Evolutionary conservation across 352 stramenopile species (phyloP).

Genomic region (Globisporangium rhizosaccharum): DNA sequence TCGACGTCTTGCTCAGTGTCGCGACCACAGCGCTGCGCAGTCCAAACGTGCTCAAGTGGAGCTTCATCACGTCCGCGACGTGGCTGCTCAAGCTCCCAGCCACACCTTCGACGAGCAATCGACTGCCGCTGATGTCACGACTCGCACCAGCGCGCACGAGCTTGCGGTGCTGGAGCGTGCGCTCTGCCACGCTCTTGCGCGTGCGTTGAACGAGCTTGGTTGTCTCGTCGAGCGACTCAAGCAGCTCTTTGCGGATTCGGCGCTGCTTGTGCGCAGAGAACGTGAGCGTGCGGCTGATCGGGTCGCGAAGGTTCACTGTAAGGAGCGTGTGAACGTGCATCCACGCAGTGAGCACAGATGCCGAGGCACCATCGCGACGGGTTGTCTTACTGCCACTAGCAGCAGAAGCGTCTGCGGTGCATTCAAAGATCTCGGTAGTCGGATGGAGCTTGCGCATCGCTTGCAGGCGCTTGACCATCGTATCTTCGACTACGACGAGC

Average conservation of each 20-base stretch:
- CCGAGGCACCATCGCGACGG: no score
- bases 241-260: conserved; percentile 35
- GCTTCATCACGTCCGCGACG: conserved; percentile 7
- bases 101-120: no score
- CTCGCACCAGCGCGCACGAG: conserved; percentile 2
- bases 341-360: conserved; percentile 18
- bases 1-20: conserved; percentile 4
- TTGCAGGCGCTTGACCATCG: conserved; percentile 31
- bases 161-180: conserved; percentile 13
- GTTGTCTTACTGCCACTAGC: no score
- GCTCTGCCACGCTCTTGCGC: conserved; percentile 18
- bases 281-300: conserved; percentile 45
- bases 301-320: conserved; percentile 36
- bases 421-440: not conserved
- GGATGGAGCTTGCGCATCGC: conserved; percentile 17
- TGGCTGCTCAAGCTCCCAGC: not conserved
- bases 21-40: conserved; percentile 22
- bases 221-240: conserved; percentile 30
- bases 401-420: no score
- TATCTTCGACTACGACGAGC: conserved; percentile 29
- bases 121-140: not conserved
- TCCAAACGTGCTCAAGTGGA: conserved; percentile 19
- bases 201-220: conserved; percentile 15
- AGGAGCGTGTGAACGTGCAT: conserved; percentile 31
- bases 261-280: conserved; percentile 46